Base-by-base conservation (phyloP, 192 early-diverging fungal genomes). In the Dispira simplex region DNA sequence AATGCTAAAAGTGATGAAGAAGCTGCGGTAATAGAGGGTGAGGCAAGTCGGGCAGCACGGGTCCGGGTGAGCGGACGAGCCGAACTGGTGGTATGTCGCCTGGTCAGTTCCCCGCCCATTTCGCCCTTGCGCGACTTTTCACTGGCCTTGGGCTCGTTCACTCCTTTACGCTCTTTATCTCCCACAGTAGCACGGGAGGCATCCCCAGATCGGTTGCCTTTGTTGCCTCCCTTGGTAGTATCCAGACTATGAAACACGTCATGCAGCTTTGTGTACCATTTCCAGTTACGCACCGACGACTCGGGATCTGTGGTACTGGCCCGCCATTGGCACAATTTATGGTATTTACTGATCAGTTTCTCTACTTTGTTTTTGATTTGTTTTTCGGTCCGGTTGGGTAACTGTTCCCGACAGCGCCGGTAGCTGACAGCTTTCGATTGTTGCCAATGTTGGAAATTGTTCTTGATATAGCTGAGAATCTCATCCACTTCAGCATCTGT, bases 281-380 rank as follows among this genome's bases (percentile, higher is more conserved):
- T 62, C 59, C 59, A 62, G 43, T 44, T 62, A 16, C 59, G 59
- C 59, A 45, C 44, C n/a, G 39, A 21, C 26, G 43, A 14, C 14
- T 62, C 44, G 26, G 59, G 59, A n/a, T 62, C 59, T 20, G 8
- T 46, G 59, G 59, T 62, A 1, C 8, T 45, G 59, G 59, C 59
- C 26, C 25, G 14, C 59, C 59, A 62, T n/a, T 39, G 44, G 43
- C 59, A 62, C 43, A 62, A 43, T 25, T 62, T 62, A 45, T 62
- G 59, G 44, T 62, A 62, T 45, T 62, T 62, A 45, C 39, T 62
- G 18, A 62, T 62, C n/a, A 62, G 44, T 8, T 62, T 62, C 44
- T 62, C 59, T 0, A 62, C 59, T 45, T 62, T 62, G 44, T 62
- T 62, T 39, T 62, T 62, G 59, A 62, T 62, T n/a, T 62, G 59